Conservation (phyloP, 116 monocot genomes). For the Dioscorea cayenensis region DNA sequence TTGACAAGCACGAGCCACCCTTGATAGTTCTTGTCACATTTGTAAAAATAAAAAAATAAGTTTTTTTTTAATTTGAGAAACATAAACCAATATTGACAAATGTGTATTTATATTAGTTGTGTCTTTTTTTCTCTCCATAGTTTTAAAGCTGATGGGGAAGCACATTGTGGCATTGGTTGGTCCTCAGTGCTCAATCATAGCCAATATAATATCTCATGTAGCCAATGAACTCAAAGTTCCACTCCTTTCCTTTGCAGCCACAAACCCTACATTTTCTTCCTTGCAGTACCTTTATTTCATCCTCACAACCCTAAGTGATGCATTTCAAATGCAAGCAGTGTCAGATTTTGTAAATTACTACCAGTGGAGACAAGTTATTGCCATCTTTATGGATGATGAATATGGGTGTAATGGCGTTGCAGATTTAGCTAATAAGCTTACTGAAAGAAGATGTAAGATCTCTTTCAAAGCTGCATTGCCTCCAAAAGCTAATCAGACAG, state of each 20-base stretch:
- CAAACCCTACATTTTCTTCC: slow-evolving; percentile 69
- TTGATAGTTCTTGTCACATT: no score
- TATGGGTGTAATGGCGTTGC: slow-evolving; percentile 69
- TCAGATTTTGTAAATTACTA: slow-evolving; percentile 48
- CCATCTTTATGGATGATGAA: slow-evolving; percentile 82
- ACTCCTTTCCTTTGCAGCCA: slow-evolving; percentile 78
- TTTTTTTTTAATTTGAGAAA: no score
- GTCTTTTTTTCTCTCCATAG: slow-evolving; percentile 24
- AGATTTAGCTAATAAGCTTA: slow-evolving; percentile 49
- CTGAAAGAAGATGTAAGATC: slow-evolving; percentile 44
- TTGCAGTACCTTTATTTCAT: slow-evolving; percentile 73
- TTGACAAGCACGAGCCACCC: no score
- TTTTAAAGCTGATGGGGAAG: slow-evolving; percentile 72
- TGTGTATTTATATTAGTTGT: neutral
- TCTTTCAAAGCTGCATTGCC: slow-evolving; percentile 71
- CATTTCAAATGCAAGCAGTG: slow-evolving; percentile 83
- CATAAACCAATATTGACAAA: no score
- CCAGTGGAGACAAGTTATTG: slow-evolving; percentile 73
- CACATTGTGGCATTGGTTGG: slow-evolving; percentile 75
- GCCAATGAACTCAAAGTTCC: slow-evolving; percentile 72
- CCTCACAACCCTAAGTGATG: slow-evolving; percentile 56
- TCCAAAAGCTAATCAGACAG: slow-evolving; percentile 20
- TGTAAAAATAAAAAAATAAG: no score
- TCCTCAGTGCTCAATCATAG: slow-evolving; percentile 83
- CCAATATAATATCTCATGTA: slow-evolving; percentile 70